Conservation (phyloP, 192 early-diverging fungal genomes). For the Entophlyctis luteolus region DNA sequence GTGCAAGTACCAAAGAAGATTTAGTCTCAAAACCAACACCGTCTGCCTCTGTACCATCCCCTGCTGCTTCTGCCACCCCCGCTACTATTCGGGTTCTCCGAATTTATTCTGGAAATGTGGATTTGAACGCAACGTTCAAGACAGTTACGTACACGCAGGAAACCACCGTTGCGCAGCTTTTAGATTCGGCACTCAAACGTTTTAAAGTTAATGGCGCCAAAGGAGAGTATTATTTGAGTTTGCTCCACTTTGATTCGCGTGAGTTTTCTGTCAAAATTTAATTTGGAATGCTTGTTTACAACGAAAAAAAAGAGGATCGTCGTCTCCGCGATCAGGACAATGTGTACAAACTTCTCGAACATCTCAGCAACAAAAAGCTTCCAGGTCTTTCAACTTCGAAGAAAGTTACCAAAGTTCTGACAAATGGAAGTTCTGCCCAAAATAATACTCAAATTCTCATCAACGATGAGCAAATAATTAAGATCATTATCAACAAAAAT, state of each 20-base stretch:
- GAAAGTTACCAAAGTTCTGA: slow-evolving; percentile 6
- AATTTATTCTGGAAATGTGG: slow-evolving; percentile 50
- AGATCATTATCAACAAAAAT: slow-evolving; percentile 48
- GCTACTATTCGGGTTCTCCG: slow-evolving; percentile 47
- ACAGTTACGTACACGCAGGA: slow-evolving; percentile 38
- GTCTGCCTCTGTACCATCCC: too few relatives aligned
- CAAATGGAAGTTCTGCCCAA: too few relatives aligned
- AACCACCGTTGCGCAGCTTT: slow-evolving; percentile 32
- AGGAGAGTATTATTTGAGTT: slow-evolving; percentile 44
- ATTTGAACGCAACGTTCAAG: slow-evolving; percentile 50
- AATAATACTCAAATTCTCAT: slow-evolving; percentile 26
- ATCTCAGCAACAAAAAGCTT: slow-evolving; percentile 32
- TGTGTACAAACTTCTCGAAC: slow-evolving; percentile 34
- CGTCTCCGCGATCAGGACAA: slow-evolving; percentile 2
- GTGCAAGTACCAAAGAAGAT: too few relatives aligned
- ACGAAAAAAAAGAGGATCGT: slow-evolving; percentile 25
- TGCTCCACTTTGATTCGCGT: slow-evolving; percentile 46
- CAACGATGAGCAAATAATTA: slow-evolving; percentile 51
- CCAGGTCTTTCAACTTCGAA: slow-evolving; percentile 32
- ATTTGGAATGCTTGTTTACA: too few relatives aligned
- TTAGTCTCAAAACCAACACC: background rate
- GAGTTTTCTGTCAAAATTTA: too few relatives aligned
- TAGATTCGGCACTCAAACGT: slow-evolving; percentile 30
- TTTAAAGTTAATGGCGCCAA: slow-evolving; percentile 37
- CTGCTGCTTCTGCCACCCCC: too few relatives aligned